Evolutionary conservation across 2,329 filamentous ascomycete genomes (phyloP), one percentile per base, ranked within the genome.

Genomic region (Aspergillus puulaauensis): DNA sequence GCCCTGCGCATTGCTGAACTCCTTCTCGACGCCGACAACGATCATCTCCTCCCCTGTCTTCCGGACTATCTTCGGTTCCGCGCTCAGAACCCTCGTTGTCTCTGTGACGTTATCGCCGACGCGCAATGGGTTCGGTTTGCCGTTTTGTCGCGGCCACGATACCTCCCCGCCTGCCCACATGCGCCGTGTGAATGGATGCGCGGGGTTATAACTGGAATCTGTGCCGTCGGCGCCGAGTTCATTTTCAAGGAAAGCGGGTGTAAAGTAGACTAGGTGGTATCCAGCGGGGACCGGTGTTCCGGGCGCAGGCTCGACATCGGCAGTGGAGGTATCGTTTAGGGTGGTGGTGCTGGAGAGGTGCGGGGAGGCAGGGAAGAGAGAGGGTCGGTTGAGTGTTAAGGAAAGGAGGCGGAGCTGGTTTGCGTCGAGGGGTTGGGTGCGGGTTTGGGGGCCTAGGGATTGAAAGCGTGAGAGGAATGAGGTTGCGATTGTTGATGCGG

Each of bases 81-180:
- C 84, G 24, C 76, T 80, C 3, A 86, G 52, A 11, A 88, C 73
- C 53, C 70, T 78, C 2, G 86, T 88, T 23, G 73, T 79, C 71
- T 89, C 86, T 37, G 77, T 79, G 1, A 82, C 82, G 19, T 77
- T 70, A 60, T 86, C 82, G 1, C 84, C 85, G 2, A 87, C 79
- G 2, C 76, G 73, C 58, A 88, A 68, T 17, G 69, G 61, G 62
- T 80, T 77, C 24, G 68, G 63, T 24, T 64, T 60, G 6, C 67
- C 72, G 19, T 69, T 55, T 4, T 48, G 58, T 12, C 73, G 69
- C 2, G 75, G 66, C 83, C 84, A 87, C 14, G 70, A 68, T 71
- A 88, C 83, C 56, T 78, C 75, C 0, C 86, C 86, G 1, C 86
- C 86, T 0, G 86, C 86, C 86, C 86, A 89, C 86, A 89, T 88